phyloP scores from a whole-genome alignment of 768 basidiomycete genomes.

The Xerocomellus amylosporus region DNA sequence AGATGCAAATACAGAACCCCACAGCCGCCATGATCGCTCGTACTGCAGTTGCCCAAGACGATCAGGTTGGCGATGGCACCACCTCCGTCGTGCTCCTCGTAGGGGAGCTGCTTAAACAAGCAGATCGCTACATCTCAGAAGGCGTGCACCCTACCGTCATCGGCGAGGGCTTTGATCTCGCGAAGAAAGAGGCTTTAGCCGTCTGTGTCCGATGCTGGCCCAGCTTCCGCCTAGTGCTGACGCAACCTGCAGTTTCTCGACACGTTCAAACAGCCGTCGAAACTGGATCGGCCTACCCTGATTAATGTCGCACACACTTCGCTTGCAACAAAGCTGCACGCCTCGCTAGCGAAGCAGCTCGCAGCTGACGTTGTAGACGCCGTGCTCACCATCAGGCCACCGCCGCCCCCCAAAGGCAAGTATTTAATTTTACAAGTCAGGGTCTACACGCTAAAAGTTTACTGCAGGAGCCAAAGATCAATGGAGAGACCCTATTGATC shows the following conservation, averaged over 20 bases:
- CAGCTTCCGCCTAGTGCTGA: slow-evolving; percentile 18
- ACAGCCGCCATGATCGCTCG: slow-evolving; percentile 99
- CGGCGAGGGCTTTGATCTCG: slow-evolving; percentile 93
- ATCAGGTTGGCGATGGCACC: slow-evolving; percentile 98
- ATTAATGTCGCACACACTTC: slow-evolving; percentile 96
- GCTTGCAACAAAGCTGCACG: slow-evolving; percentile 88
- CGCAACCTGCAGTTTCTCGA: slow-evolving; percentile 76
- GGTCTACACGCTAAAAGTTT: slow-evolving; percentile 29
- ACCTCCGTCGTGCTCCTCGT: slow-evolving; percentile 96
- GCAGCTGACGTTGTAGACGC: slow-evolving; percentile 95
- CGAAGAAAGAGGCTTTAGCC: slow-evolving; percentile 89
- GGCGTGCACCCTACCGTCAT: slow-evolving; percentile 98
- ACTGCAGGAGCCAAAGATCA: slow-evolving; percentile 57
- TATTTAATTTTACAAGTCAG: slow-evolving; percentile 22
- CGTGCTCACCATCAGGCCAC: slow-evolving; percentile 80
- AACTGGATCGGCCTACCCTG: slow-evolving; percentile 85
- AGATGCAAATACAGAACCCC: slow-evolving; percentile 99
- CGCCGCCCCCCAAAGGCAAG: slow-evolving; percentile 58
- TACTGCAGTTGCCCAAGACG: slow-evolving; percentile 97
- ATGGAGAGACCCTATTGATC: slow-evolving; percentile 87
- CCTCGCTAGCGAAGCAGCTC: slow-evolving; percentile 78
- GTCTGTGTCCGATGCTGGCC: slow-evolving; percentile 47
- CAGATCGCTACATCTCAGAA: slow-evolving; percentile 96
- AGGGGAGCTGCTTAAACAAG: slow-evolving; percentile 94
- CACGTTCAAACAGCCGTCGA: slow-evolving; percentile 73